Base-by-base conservation (phyloP, 345 rosid genomes). In the Cardamine occulta region DNA sequence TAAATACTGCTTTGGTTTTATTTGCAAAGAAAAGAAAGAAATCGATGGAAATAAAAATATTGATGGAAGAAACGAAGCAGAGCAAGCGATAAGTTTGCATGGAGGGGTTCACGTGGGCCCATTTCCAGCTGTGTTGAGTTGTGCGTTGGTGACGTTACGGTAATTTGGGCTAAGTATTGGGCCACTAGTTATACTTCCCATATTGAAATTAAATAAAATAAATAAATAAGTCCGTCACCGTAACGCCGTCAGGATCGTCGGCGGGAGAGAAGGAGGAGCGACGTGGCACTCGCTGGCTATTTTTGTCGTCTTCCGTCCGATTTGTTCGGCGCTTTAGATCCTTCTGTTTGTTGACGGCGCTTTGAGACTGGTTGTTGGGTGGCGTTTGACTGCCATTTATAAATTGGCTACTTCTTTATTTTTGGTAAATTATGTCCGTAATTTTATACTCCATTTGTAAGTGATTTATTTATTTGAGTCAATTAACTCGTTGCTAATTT, bases 241-340 rank as follows among this genome's bases (percentile, higher is more conserved):
- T 77, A 65, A 77, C 80, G 68, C 66, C 80, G 80, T 77, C 80
- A 77, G 60, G 66, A 63, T 63, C 76, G 59, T 70, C 66, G 76
- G 77, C 77, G 73, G 72, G 69, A 59, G 73, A 72, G 76, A 65
- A 49, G 73, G 80, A 65, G 55, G 70, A 56, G 76, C 55, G 21
- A 77, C 67, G 76, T 77, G 80, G 76, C 72, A 66, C 15, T 51
- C 64, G 73, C 77, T 78, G 77, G 68, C 68, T 66, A 1, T 3
- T 56, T 77, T 72, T 78, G 81, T 78, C 81, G 81, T 78, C 49
- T 78, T 78, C 57, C 44, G 51, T 34, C 68, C 40, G 77, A 66
- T 72, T 72, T 59, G 73, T 65, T 78, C 73, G 77, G 77, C 81
- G 81, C 77, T 35, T 59, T 72, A 72, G 77, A 77, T 77, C 54